Percentiles rank a stretch among this genome's conserved stretches.
phyloP scores from a whole-genome alignment of 805 yeast genomes.

The Starmera dryadoides region DNA sequence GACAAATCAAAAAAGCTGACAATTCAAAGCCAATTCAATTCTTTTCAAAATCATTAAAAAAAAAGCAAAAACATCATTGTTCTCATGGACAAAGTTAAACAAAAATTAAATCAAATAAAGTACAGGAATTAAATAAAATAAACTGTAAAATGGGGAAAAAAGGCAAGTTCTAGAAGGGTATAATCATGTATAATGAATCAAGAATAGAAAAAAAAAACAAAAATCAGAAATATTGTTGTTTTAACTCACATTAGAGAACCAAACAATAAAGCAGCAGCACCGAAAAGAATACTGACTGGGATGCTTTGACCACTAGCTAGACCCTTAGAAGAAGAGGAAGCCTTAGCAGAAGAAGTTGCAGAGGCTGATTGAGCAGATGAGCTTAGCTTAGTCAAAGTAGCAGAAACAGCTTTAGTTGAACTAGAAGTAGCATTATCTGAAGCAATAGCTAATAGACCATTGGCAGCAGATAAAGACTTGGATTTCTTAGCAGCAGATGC shows the following conservation, averaged over 20 bases:
- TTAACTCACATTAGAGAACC: constrained; percentile 19
- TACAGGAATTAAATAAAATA: constrained; percentile 2
- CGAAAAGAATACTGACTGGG: constrained; percentile 20
- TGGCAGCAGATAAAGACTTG: constrained; percentile 24
- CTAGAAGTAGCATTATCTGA: constrained; percentile 28
- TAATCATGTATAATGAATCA: too few relatives aligned
- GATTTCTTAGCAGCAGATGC: constrained; percentile 9
- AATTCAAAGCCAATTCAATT: too few relatives aligned
- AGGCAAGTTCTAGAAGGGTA: neutral
- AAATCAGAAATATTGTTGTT: too few relatives aligned
- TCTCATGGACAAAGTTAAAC: too few relatives aligned
- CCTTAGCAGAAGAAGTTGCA: constrained; percentile 13
- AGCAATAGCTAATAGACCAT: constrained; percentile 34
- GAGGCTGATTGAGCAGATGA: too few relatives aligned
- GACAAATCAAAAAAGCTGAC: too few relatives aligned
- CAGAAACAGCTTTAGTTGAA: constrained; percentile 14
- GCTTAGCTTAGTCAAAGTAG: constrained; percentile 15
- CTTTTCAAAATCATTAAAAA: too few relatives aligned
- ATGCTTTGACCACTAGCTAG: constrained; percentile 19
- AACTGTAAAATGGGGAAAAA: neutral
- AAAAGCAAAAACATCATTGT: too few relatives aligned
- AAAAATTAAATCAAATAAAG: constrained; percentile 1
- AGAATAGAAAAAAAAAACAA: too few relatives aligned
- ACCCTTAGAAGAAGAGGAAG: constrained; percentile 26
- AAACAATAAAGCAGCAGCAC: constrained; percentile 19